These are phyloP conservation scores for Vitis rupestris DNA, from an alignment of 164 flowering plant species.

Conservation along the genomic window DNA sequence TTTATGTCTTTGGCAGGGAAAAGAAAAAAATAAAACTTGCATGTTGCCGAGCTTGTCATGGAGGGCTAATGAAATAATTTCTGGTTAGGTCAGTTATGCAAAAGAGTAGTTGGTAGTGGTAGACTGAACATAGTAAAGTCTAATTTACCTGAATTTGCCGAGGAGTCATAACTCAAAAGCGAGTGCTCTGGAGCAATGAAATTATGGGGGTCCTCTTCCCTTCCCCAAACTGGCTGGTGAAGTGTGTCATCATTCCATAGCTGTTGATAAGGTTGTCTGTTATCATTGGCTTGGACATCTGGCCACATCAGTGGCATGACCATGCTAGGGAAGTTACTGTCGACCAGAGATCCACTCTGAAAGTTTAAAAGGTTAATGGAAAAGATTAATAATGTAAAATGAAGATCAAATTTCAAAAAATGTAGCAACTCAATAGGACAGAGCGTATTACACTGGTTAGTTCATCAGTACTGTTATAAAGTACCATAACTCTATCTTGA, in stretches of 20 bases:
- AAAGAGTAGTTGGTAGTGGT: not conserved
- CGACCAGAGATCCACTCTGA: conserved; percentile 51
- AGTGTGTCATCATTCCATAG: conserved; percentile 47
- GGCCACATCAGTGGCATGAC: conserved; percentile 48
- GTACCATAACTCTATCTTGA: too few relatives aligned
- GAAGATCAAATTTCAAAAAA: too few relatives aligned
- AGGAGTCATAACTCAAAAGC: conserved; percentile 47
- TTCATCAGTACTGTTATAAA: too few relatives aligned
- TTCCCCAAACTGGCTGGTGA: conserved; percentile 46
- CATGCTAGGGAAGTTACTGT: conserved; percentile 43
- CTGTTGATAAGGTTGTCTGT: conserved; percentile 46
- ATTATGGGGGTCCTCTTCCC: conserved; percentile 43
- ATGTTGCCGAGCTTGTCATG: not conserved
- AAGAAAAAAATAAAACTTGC: too few relatives aligned
- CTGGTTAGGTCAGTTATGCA: not conserved
- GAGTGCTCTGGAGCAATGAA: conserved; percentile 55
- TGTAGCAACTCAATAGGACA: too few relatives aligned
- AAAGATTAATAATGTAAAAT: not conserved
- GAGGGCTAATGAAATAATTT: not conserved
- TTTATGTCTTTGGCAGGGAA: too few relatives aligned
- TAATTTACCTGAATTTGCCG: conserved; percentile 60
- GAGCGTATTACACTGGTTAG: too few relatives aligned
- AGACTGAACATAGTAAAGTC: not conserved
- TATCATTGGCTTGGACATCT: conserved; percentile 38
- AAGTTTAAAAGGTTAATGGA: not conserved